phyloP scores from a whole-genome alignment of 2,329 filamentous ascomycete genomes.

The Rugonectria rugulosa region DNA sequence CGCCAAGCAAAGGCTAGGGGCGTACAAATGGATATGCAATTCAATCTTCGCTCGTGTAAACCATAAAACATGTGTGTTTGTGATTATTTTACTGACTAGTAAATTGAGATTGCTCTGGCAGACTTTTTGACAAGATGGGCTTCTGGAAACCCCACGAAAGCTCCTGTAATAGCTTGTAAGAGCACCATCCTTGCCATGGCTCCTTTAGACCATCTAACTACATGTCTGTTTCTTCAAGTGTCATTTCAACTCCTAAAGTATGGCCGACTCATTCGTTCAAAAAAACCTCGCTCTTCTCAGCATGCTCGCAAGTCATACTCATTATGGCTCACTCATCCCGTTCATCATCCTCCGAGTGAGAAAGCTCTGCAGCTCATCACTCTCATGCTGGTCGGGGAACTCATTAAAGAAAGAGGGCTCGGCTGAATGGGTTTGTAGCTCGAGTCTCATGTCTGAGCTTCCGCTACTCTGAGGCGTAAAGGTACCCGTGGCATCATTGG shows the following conservation, averaged over 20 bases:
- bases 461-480: constrained; percentile 21
- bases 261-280: constrained; percentile 8
- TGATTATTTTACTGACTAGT: too few relatives aligned
- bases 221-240: constrained; percentile 18
- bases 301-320: constrained; percentile 8
- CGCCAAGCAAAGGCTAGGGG: too few relatives aligned
- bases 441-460: constrained; percentile 23
- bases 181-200: constrained; percentile 12
- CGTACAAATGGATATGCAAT: too few relatives aligned
- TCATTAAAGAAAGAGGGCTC: constrained; percentile 5
- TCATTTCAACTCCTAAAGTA: constrained; percentile 11
- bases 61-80: too few relatives aligned
- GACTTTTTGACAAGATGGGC: constrained; percentile 6
- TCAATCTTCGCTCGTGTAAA: too few relatives aligned
- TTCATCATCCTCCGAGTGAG: constrained; percentile 15
- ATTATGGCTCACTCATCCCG: neutral
- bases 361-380: constrained; percentile 16
- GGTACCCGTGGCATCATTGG: constrained; percentile 9
- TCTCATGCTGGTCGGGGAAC: constrained; percentile 10
- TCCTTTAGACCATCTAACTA: constrained; percentile 17
- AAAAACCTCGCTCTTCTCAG: neutral
- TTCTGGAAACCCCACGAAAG: constrained; percentile 1
- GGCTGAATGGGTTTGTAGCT: constrained; percentile 1
- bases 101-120: constrained; percentile 15
- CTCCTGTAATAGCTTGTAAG: constrained; percentile 4